phyloP scores from a whole-genome alignment of 768 basidiomycete species.

The Sistotremastrum suecicum region DNA sequence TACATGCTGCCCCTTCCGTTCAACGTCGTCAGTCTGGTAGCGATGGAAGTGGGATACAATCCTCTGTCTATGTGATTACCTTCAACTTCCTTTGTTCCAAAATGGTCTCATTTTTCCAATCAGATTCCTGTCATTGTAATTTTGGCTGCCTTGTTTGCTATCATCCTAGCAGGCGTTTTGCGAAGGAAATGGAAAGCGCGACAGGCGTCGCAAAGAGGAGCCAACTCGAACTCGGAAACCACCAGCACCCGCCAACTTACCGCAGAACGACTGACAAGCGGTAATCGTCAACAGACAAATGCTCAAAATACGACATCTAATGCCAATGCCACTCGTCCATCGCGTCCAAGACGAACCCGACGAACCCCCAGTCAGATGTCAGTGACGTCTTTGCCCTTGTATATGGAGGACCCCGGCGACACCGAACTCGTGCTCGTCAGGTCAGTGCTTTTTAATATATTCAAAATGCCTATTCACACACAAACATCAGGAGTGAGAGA shows the following conservation, averaged over 20 bases:
- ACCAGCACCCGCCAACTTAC: constrained; percentile 26
- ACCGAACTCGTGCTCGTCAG: constrained; percentile 59
- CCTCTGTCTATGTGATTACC: too few species aligned
- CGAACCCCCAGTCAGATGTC: constrained; percentile 74
- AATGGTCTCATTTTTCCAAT: too few species aligned
- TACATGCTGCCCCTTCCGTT: too few species aligned
- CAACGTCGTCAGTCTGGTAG: too few species aligned
- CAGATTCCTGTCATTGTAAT: too few species aligned
- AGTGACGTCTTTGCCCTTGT: constrained; percentile 60
- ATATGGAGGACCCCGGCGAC: constrained; percentile 77
- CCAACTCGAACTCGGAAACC: too few species aligned
- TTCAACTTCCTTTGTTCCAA: too few species aligned
- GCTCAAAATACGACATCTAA: constrained; percentile 14
- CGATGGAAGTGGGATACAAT: too few species aligned
- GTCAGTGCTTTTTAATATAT: constrained; percentile 15
- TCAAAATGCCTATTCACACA: not conserved
- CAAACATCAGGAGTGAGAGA: not conserved
- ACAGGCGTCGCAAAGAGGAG: too few species aligned
- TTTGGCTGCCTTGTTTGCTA: too few species aligned
- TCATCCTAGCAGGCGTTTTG: too few species aligned
- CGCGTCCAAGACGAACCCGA: constrained; percentile 26
- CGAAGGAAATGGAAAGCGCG: too few species aligned
- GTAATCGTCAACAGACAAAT: constrained; percentile 16
- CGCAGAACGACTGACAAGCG: constrained; percentile 43
- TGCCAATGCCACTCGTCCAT: constrained; percentile 22